Evolutionary conservation across 129 eudicot genomes (phyloP), one percentile per base, ranked within the genome.

Genomic region (Pulicaria dysenterica): DNA sequence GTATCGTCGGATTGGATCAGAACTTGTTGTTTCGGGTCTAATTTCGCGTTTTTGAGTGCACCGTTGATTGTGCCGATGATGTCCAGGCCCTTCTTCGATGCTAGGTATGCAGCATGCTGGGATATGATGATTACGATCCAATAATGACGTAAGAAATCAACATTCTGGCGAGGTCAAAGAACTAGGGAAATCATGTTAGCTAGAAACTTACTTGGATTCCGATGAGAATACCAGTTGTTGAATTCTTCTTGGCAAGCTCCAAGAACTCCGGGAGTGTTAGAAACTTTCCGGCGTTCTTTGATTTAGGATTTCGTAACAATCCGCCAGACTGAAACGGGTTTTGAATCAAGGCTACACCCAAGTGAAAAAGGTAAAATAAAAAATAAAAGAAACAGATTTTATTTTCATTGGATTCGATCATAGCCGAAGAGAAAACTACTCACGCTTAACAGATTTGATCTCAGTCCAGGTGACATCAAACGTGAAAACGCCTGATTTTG

Each of bases 381-480:
- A 55, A 40, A 42, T 31, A 10, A 24, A 24, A 24, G 31, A 24
- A 24, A 24, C 31, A 24, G 31, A 2, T 24, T 24, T 5, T 5
- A 37, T 40, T 36, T 42, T 10, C 59, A 59, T 42, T 69, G 7
- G 34, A 77, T 59, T 68, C 10, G 39, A 17, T 68, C 49, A 49
- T 31, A 31, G 40, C 41, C 40, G 17, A n/a, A 65, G 47, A 58
- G 36, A 65, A 64, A 43, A 44, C 16, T 31, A 63, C 82, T 81
- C 80, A 95, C 97, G 99, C 78, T 77, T 84, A 36, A 91, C 81
- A 3, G 91, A 69, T 75, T 86, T 87, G 75, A 95, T 90, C 78
- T 95, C 97, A 0, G 40, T 74, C 99, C 99, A 95, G 2, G 87
- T 85, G 56, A 95, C 88, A 77, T 91, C 99, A 19, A 95, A 95